These are phyloP conservation scores for Phytophthora boehmeriae DNA, from an alignment of 352 stramenopile species.

Conservation along the genomic window DNA sequence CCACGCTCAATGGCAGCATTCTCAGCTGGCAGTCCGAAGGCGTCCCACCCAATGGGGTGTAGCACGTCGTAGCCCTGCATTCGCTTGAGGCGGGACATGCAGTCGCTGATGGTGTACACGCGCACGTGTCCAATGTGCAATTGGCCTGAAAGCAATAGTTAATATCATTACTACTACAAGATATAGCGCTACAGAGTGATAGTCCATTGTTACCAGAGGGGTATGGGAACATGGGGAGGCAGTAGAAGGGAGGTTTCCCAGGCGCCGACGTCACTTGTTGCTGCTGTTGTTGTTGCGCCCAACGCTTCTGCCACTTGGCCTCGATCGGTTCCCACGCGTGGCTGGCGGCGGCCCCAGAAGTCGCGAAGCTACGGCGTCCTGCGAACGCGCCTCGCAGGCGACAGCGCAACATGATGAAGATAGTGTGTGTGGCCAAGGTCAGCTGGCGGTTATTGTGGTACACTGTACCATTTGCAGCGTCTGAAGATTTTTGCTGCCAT, in stretches of 20 bases:
- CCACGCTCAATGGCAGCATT: conserved; percentile 99
- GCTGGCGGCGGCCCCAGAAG: conserved; percentile 7
- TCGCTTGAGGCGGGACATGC: conserved; percentile 96
- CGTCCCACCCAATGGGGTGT: conserved; percentile 99
- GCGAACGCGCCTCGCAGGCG: conserved; percentile 15
- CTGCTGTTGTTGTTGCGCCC: conserved; percentile 35
- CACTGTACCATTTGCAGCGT: too few relatives aligned
- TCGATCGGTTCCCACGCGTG: conserved; percentile 66
- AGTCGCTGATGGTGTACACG: conserved; percentile 99
- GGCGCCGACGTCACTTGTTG: neutral
- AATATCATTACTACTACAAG: too few relatives aligned
- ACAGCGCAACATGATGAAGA: conserved; percentile 24
- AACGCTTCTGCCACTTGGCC: conserved; percentile 75
- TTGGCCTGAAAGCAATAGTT: conserved; percentile 60
- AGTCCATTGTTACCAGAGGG: conserved; percentile 59
- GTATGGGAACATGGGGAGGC: conserved; percentile 99
- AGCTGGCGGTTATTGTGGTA: too few relatives aligned
- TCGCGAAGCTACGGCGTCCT: conserved; percentile 30
- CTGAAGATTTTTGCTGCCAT: too few relatives aligned
- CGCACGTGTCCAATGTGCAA: conserved; percentile 99
- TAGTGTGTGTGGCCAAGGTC: neutral
- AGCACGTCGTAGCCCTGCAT: conserved; percentile 98
- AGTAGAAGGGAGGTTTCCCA: conserved; percentile 82
- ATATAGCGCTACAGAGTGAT: too few relatives aligned
- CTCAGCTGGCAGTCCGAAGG: conserved; percentile 99